These are phyloP conservation scores for Hypomyces rosellus DNA, from an alignment of 2,329 filamentous ascomycete genomes.

Conservation along the genomic window DNA sequence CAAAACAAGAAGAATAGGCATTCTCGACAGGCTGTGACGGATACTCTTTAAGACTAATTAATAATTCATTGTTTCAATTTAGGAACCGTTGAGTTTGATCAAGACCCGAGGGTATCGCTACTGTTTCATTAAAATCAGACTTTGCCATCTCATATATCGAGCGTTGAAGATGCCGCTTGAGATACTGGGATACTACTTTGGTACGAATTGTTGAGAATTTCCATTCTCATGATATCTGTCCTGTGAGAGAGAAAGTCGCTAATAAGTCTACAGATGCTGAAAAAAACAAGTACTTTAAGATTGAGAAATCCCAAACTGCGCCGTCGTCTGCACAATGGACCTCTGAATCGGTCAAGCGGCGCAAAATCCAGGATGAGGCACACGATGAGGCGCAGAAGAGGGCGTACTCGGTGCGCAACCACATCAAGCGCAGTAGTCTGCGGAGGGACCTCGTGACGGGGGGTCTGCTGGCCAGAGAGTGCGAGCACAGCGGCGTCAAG, in stretches of 20 bases:
- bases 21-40: no score
- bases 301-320: constrained; percentile 52
- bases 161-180: constrained; percentile 24
- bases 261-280: constrained; percentile 36
- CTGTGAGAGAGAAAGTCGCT: no score
- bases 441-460: constrained; percentile 27
- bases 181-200: constrained; percentile 52
- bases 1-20: no score
- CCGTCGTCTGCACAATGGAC: constrained; percentile 48
- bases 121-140: not conserved
- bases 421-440: constrained; percentile 33
- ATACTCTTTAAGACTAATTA: no score
- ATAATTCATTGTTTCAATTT: no score
- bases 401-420: constrained; percentile 26
- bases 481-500: constrained; percentile 13
- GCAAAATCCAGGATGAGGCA: constrained; percentile 38
- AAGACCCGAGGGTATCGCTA: not conserved
- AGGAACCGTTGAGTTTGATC: no score
- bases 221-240: constrained; percentile 1
- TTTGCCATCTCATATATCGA: no score
- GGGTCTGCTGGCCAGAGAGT: constrained; percentile 23
- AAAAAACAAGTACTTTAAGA: constrained; percentile 63
- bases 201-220: constrained; percentile 23
- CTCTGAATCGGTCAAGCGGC: constrained; percentile 51
- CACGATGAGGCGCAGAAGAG: constrained; percentile 21